Percentiles rank a stretch among this genome's conserved stretches.
Conservation (phyloP, 306 rosid species). For the Chamaecrista fasciculata region DNA sequence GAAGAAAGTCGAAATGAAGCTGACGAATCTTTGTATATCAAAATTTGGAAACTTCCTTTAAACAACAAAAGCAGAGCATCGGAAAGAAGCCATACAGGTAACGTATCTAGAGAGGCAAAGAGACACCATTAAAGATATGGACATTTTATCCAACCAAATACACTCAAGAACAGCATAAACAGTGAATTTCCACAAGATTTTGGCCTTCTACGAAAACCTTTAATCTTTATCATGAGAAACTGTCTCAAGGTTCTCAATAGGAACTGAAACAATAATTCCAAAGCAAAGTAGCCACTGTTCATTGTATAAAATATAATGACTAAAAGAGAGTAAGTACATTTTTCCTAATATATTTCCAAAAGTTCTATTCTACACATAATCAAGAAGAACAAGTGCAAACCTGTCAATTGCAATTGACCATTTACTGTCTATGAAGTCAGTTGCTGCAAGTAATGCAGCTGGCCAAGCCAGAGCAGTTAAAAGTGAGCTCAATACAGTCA, state of each 20-base stretch:
- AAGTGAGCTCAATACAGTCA: conserved; percentile 64
- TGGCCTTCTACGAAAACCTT: background rate
- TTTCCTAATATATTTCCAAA: conserved; percentile 8
- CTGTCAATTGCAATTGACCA: conserved; percentile 73
- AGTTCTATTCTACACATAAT: conserved; percentile 14
- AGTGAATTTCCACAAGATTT: background rate
- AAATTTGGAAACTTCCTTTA: background rate
- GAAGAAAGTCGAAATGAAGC: background rate
- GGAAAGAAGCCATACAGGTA: background rate
- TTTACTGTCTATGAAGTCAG: conserved; percentile 67
- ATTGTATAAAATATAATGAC: conserved; percentile 17
- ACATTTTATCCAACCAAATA: background rate
- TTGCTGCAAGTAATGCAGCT: conserved; percentile 55
- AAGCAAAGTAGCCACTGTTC: background rate
- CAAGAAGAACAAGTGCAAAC: conserved; percentile 37
- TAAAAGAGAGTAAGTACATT: conserved; percentile 11
- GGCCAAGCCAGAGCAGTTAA: conserved; percentile 74
- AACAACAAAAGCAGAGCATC: background rate
- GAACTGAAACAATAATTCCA: background rate
- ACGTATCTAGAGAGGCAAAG: background rate
- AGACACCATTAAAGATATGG: background rate
- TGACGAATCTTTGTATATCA: background rate
- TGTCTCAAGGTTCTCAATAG: background rate
- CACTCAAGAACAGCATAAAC: background rate
- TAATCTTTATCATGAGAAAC: background rate